phyloP scores from a whole-genome alignment of 108 stramenopile species.

The Skeletonema costatum region DNA sequence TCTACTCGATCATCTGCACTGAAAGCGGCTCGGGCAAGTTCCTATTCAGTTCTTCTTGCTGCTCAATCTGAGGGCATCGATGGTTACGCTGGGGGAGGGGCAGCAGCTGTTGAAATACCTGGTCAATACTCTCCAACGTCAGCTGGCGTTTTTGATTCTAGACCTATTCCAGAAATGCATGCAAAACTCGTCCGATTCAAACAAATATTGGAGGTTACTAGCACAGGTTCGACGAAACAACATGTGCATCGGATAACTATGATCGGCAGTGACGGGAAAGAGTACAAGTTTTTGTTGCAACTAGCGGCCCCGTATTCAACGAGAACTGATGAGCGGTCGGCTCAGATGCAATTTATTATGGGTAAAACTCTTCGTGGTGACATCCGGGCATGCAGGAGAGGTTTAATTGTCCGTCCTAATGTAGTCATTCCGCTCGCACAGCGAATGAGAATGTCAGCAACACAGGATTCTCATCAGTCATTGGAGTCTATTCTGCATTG shows the following conservation, averaged over 20 bases:
- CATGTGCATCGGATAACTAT: constrained; percentile 78
- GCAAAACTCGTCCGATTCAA: constrained; percentile 78
- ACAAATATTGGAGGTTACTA: constrained; percentile 52
- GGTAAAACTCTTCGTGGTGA: constrained; percentile 70
- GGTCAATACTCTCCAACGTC: constrained; percentile 83
- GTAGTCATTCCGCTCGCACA: constrained; percentile 87
- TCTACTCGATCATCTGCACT: constrained; percentile 71
- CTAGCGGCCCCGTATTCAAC: constrained; percentile 89
- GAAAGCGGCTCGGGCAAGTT: constrained; percentile 63
- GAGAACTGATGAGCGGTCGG: constrained; percentile 78
- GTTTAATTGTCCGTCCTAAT: constrained; percentile 68
- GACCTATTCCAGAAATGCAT: constrained; percentile 84
- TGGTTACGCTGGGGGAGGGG: constrained; percentile 80
- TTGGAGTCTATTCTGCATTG: constrained; percentile 60
- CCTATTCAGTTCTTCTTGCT: constrained; percentile 45
- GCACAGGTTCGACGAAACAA: constrained; percentile 56
- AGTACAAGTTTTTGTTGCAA: constrained; percentile 76
- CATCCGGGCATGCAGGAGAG: constrained; percentile 54
- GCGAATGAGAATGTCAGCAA: constrained; percentile 76
- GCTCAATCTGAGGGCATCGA: constrained; percentile 70
- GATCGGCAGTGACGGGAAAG: constrained; percentile 83
- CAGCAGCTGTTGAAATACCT: constrained; percentile 84
- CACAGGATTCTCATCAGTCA: constrained; percentile 54
- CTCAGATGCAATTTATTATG: constrained; percentile 70
- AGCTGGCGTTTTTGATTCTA: constrained; percentile 52